Base-by-base conservation (phyloP, 225 moss, liverwort and hornwort genomes). In the Physcomitrium patens region DNA sequence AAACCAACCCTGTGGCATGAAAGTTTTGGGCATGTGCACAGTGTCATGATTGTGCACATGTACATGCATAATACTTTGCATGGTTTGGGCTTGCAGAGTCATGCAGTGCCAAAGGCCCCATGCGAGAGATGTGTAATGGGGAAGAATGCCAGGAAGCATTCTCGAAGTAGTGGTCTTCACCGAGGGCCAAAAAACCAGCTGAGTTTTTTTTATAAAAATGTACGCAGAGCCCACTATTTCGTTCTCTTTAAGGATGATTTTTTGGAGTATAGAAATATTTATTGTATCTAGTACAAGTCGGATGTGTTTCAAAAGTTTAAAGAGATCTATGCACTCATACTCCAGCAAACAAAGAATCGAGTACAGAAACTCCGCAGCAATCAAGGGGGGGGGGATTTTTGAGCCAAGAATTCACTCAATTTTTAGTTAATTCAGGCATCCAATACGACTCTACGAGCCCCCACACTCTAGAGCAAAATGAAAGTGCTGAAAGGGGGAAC, bases 281-380 rank as follows among this genome's bases (percentile, higher is more conserved):
- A 71, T 7, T 71, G 37, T 19, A 45, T 71, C 19, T 12, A 59
- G 0, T 5, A 23, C 10, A 71, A 71, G n/a, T 22, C 43, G 16
- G 37, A 56, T 43, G 43, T 20, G 8, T 71, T 71, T 0, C 43
- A 56, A 8, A 14, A 19, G 12, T 71, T 44, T 28, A 15, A 64
- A 16, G 3, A 9, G 10, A 14, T 64, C 15, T 31, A 18, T 14
- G 7, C 16, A 17, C 22, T 59, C 5, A 1, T 43, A 17, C 12
- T 14, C 3, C 17, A 43, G 12, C 52, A 59, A 9, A 71, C 3
- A 17, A 56, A 58, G 11, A 12, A 44, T 5, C 6, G 17, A 27
- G n/a, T 71, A 41, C 53, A 71, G 59, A 43, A 13, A 16, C 43
- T 47, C 4, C 43, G 57, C 57, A 42, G n/a, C 53, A 42, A 60